Evolutionary conservation across 2,329 filamentous ascomycete species (phyloP).

Genomic region (Ascochyta fabae): DNA sequence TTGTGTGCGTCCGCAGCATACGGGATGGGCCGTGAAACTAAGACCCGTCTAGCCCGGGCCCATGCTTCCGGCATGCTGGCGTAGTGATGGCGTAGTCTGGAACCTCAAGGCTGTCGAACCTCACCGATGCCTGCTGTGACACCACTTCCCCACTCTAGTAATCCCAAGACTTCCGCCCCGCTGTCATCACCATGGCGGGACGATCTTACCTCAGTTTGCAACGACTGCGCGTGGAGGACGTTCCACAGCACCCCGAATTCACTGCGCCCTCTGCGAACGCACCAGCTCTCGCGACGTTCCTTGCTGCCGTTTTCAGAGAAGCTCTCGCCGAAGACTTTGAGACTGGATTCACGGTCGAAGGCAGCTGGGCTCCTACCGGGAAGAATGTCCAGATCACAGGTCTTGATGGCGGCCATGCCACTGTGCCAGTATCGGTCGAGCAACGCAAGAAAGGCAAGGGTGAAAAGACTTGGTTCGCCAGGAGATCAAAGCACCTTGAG

Average conservation of each 20-base stretch:
- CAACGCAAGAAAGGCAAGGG: conserved; percentile 26
- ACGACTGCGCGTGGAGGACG: conserved; percentile 15
- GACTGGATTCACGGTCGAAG: conserved; percentile 18
- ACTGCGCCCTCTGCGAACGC: neutral
- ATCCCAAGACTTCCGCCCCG: conserved; percentile 27
- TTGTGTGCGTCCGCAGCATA: neutral
- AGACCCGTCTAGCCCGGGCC: neutral
- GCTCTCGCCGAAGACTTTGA: conserved; percentile 25
- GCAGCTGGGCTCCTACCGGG: conserved; percentile 20
- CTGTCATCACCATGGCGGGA: conserved; percentile 15
- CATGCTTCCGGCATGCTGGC: neutral
- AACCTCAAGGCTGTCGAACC: neutral
- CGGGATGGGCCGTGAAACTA: neutral
- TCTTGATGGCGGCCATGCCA: neutral
- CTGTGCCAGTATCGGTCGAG: conserved; percentile 22
- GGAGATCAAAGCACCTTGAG: conserved; percentile 61
- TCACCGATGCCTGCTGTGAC: conserved; percentile 8
- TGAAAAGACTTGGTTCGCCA: conserved; percentile 68
- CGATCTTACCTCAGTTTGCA: conserved; percentile 16
- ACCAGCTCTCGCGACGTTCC: conserved; percentile 23
- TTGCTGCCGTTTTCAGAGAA: conserved; percentile 28
- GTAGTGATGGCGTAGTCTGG: conserved; percentile 8
- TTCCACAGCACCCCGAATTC: conserved; percentile 30
- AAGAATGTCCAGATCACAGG: conserved; percentile 22
- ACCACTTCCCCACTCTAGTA: conserved; percentile 9